Conservation (phyloP, 1,284 basidiomycete species). For the Salmacisia buchloeana region DNA sequence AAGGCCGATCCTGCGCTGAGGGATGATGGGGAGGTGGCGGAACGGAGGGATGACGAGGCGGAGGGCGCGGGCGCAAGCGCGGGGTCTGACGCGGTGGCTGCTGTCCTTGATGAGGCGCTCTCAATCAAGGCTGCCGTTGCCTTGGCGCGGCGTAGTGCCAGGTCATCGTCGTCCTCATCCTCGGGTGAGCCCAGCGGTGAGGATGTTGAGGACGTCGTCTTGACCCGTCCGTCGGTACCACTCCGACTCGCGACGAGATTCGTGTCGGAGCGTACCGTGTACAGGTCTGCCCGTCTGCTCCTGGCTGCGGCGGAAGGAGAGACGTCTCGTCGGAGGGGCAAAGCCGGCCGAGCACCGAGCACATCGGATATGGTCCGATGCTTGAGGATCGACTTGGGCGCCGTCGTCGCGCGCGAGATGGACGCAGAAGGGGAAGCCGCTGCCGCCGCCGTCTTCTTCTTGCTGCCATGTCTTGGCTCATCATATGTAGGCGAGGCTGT, state of each 20-base stretch:
- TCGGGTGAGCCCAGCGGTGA: no score
- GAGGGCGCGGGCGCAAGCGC: no score
- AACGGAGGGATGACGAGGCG: not conserved
- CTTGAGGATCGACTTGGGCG: slow-evolving; percentile 83
- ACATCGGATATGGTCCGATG: slow-evolving; percentile 88
- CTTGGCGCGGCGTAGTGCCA: not conserved
- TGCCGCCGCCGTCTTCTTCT: not conserved
- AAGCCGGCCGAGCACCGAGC: slow-evolving; percentile 56
- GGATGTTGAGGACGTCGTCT: slow-evolving; percentile 3
- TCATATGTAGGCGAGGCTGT: not conserved
- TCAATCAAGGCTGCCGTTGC: not conserved
- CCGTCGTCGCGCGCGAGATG: slow-evolving; percentile 14
- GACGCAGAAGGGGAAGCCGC: no score
- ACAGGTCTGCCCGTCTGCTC: slow-evolving; percentile 16
- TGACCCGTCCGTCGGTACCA: slow-evolving; percentile 20
- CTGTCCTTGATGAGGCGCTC: not conserved
- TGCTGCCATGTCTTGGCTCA: no score
- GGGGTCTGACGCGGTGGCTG: no score
- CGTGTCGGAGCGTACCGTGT: slow-evolving; percentile 35
- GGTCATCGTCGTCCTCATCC: not conserved
- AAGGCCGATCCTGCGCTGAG: not conserved
- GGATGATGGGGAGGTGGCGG: no score
- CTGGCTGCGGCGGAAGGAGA: slow-evolving; percentile 19
- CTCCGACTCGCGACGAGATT: slow-evolving; percentile 26
- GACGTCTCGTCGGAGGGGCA: slow-evolving; percentile 56